Base-by-base conservation (phyloP, 2,329 filamentous ascomycete species). In the Fusarium bactridioides region DNA sequence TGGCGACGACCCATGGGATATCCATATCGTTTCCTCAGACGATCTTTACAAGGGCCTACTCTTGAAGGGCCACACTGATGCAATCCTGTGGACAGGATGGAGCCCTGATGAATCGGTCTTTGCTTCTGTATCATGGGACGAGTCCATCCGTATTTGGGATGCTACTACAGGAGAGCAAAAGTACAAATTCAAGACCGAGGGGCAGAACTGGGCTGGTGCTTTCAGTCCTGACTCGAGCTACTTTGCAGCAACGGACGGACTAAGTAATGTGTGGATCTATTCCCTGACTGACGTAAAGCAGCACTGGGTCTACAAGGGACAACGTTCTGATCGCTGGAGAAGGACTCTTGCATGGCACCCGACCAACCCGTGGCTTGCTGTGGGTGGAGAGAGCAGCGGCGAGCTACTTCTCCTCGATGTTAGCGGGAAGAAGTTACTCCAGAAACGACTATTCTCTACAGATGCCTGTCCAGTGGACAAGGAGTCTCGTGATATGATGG, bases 11-110 rank as follows among this genome's bases (percentile, higher is more conserved):
- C 12, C 37, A 3, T 70, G 69, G 64, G 10, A 73, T 35, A 60
- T 72, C 8, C 25, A 35, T 4, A 58, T 73, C 15, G 18, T 55
- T 8, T 51, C 64, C 1, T n/a, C 41, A 0, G 41, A 58, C 19
- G 19, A 60, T 19, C 40, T 58, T 13, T 29, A 47, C 10, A 25
- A 51, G 3, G 15, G 29, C 0, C 11, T 70, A 3, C 25, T 31
- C 6, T 38, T 73, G 10, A 29, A 55, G 23, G 69, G 45, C 0
- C 64, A 73, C 21, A 66, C 55, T 1, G 69, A 72, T 29, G 19
- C 47, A 7, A 43, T 72, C 21, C 61, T 55, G 51, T 72, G 69
- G 69, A 23, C n/a, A 18, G 69, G 69, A 3, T 72, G 69, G 69
- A 70, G 44, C 21, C n/a, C 33, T 4, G 64, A 73, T 21, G 69